phyloP scores from a whole-genome alignment of 768 basidiomycete genomes.

The Rhizopogon vesiculosus region DNA sequence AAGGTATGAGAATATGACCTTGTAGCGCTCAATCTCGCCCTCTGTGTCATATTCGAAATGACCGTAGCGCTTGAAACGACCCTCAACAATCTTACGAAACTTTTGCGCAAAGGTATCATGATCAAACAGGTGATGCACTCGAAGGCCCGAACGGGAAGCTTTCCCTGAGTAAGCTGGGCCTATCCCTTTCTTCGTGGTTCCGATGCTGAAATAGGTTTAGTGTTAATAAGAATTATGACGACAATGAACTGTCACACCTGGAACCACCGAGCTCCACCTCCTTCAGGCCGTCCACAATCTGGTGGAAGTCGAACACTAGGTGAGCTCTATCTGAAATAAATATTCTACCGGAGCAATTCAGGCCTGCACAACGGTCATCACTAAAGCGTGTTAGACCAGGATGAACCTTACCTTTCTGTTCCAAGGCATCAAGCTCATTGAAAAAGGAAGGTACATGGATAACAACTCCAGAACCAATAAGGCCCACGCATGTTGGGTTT shows the following conservation, averaged over 20 bases:
- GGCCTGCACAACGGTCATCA: slow-evolving; percentile 44
- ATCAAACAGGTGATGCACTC: slow-evolving; percentile 96
- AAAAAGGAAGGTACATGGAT: slow-evolving; percentile 96
- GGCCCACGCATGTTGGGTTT: slow-evolving; percentile 77
- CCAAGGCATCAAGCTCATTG: slow-evolving; percentile 80
- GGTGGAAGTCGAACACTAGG: slow-evolving; percentile 98
- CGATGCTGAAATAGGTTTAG: slow-evolving; percentile 55
- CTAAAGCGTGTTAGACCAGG: background rate
- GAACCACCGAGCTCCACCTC: slow-evolving; percentile 94
- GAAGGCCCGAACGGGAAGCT: slow-evolving; percentile 91
- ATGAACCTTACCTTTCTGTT: slow-evolving; percentile 66
- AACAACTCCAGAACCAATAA: slow-evolving; percentile 96
- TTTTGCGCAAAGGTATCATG: slow-evolving; percentile 79
- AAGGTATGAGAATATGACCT: slow-evolving; percentile 40
- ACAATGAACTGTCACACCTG: slow-evolving; percentile 39
- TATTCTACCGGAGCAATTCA: slow-evolving; percentile 78
- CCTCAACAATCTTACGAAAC: slow-evolving; percentile 94
- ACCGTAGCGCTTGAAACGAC: slow-evolving; percentile 96
- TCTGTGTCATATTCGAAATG: slow-evolving; percentile 99
- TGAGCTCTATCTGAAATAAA: slow-evolving; percentile 96
- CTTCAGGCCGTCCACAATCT: slow-evolving; percentile 98
- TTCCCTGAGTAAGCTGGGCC: slow-evolving; percentile 98
- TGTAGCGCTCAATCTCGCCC: slow-evolving; percentile 89
- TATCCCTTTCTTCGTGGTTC: slow-evolving; percentile 97
- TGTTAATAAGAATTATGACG: background rate